phyloP scores from a whole-genome alignment of 768 basidiomycete species.

The Leccinum uliginosum region DNA sequence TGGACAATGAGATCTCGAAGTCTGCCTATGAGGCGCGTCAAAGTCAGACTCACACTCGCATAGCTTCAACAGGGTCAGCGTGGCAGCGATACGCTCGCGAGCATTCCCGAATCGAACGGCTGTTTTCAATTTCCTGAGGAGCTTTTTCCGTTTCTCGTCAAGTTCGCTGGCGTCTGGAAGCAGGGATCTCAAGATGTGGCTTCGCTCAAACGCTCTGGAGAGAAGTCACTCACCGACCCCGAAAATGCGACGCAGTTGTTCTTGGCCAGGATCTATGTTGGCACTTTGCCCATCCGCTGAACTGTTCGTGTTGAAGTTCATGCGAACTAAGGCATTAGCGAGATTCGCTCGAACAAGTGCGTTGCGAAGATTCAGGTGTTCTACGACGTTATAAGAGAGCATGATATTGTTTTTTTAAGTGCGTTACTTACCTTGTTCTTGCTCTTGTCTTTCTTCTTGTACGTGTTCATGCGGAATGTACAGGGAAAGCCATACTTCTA shows the following conservation, averaged over 20 bases:
- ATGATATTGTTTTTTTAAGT: too few species aligned
- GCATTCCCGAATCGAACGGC: neutral
- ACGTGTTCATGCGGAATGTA: neutral
- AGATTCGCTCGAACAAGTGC: slow-evolving; percentile 16
- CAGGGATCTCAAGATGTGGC: neutral
- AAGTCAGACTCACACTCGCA: slow-evolving; percentile 13
- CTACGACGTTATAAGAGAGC: slow-evolving; percentile 1
- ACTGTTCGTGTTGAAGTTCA: neutral
- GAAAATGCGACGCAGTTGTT: slow-evolving; percentile 12
- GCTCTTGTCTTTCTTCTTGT: neutral
- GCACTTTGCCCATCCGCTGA: neutral
- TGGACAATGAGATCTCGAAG: neutral
- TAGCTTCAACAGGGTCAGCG: slow-evolving; percentile 22
- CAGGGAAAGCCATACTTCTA: slow-evolving; percentile 17
- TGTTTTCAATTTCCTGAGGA: slow-evolving; percentile 11
- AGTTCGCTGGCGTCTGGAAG: slow-evolving; percentile 7
- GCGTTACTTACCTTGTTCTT: slow-evolving; percentile 2
- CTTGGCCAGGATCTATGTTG: neutral
- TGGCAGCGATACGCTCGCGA: slow-evolving; percentile 21
- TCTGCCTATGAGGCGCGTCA: neutral
- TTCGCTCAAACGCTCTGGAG: neutral
- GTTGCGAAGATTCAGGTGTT: slow-evolving; percentile 7
- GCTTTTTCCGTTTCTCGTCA: neutral
- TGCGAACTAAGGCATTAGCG: slow-evolving; percentile 12
- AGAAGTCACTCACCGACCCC: slow-evolving; percentile 15